Base-by-base conservation (phyloP, 2,329 filamentous ascomycete species). In the Penicillium capsulatum region DNA sequence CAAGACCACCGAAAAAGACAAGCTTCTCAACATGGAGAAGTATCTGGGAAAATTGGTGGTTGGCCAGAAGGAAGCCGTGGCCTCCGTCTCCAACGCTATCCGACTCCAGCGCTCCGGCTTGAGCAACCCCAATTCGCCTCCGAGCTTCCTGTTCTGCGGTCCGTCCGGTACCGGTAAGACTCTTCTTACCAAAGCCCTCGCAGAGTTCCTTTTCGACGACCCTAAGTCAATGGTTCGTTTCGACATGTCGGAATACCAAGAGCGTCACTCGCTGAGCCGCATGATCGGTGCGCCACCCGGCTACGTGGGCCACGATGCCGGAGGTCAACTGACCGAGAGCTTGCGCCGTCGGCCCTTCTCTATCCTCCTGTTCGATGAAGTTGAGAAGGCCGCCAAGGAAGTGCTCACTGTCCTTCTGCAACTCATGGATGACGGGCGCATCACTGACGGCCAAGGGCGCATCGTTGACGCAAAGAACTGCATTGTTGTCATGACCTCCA, bases 191-290 rank as follows among this genome's bases (percentile, higher is more conserved):
- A 98, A 98, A 69, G 92, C 91, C 11, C 76, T 98, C 44, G 92
- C 92, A 34, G 92, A 98, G 66, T 98, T 98, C 73, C 75, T 98
- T 17, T 98, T 98, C 71, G 92, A 98, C 62, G 92, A 98, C 55
- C 72, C 91, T 17, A 96, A 96, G 72, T 75, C 91, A 22, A 97
- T 98, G 92, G 95, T 98, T 57, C 85, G 92, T 27, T 94, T 98
- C 71, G 92, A 98, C 64, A 98, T 98, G 92, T 97, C 91, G 4
- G 92, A 98, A 68, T 98, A 98, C 67, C 94, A 98, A 67, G 92
- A 98, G 68, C 84, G 91, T 4, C 92, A 98, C 65, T 85, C 91
- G 1, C 79, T 98, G 10, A 94, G 88, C 63, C 82, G 92, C 45
- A 96, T 98, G 88, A 98, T 98, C 55, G 92, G 92, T 63, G 90